Conservation (phyloP, 352 stramenopile genomes). For the Globisporangium parvum region DNA sequence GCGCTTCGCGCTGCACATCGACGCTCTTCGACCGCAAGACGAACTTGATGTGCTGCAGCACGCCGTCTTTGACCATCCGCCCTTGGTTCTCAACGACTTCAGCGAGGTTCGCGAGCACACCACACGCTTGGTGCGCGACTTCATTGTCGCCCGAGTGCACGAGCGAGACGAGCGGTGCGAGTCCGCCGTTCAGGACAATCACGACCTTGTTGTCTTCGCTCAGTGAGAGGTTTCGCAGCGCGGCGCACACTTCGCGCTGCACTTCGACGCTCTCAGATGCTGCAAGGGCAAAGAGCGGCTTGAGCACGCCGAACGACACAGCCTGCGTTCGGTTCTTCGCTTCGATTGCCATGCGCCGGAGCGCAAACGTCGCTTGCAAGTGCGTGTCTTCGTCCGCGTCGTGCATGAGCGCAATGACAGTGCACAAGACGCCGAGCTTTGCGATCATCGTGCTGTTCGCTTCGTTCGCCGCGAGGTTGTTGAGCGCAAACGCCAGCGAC, state of each 20-base stretch:
- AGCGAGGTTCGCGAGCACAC: slow-evolving; percentile 91
- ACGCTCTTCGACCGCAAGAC: slow-evolving; percentile 89
- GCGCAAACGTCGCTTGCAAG: slow-evolving; percentile 89
- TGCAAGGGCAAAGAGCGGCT: slow-evolving; percentile 84
- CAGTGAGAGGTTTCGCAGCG: slow-evolving; percentile 89
- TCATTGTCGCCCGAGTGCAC: slow-evolving; percentile 89
- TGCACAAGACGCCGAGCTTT: slow-evolving; percentile 83
- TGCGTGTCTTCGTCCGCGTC: slow-evolving; percentile 91
- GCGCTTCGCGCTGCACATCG: slow-evolving; percentile 92
- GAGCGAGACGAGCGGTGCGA: slow-evolving; percentile 83
- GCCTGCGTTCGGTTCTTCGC: slow-evolving; percentile 90
- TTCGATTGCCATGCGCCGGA: slow-evolving; percentile 89
- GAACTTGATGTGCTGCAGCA: slow-evolving; percentile 96
- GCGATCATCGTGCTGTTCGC: slow-evolving; percentile 83
- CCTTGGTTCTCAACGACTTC: slow-evolving; percentile 94
- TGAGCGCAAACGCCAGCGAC: slow-evolving; percentile 91
- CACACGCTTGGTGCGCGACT: slow-evolving; percentile 86
- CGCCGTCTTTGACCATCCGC: slow-evolving; percentile 91
- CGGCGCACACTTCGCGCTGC: slow-evolving; percentile 88
- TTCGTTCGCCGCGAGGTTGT: slow-evolving; percentile 91
- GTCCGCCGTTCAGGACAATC: slow-evolving; percentile 82
- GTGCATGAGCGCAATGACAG: slow-evolving; percentile 81
- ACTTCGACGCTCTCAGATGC: slow-evolving; percentile 88
- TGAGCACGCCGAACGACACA: slow-evolving; percentile 89
- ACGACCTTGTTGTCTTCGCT: slow-evolving; percentile 91